phyloP scores from a whole-genome alignment of 768 basidiomycete genomes.

The Termitomyces bulborhizus region DNA sequence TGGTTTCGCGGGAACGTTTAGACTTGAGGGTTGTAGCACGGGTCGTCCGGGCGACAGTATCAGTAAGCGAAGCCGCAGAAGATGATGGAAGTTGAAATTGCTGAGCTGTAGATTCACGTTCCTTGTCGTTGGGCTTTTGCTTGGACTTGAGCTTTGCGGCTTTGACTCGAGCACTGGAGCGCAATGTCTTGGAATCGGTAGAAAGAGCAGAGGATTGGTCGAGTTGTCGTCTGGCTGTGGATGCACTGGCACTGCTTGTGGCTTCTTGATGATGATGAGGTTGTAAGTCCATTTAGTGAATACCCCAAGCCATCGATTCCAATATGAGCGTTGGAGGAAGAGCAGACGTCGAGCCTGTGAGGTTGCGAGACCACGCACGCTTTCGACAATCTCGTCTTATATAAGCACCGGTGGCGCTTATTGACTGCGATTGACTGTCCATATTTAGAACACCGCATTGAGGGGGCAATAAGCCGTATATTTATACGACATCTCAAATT shows the following conservation, averaged over 20 bases:
- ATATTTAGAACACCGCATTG: not conserved
- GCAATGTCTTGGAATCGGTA: constrained; percentile 51
- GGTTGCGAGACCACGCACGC: constrained; percentile 24
- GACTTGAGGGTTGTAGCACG: constrained; percentile 38
- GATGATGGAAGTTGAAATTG: constrained; percentile 22
- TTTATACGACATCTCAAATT: not conserved
- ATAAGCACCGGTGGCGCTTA: constrained; percentile 38
- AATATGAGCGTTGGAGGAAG: constrained; percentile 29
- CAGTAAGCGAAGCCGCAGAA: constrained; percentile 25
- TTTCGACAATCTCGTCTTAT: constrained; percentile 33
- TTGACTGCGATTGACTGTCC: constrained; percentile 3
- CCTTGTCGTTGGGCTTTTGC: constrained; percentile 51
- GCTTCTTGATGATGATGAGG: constrained; percentile 64
- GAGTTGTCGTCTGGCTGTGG: constrained; percentile 33
- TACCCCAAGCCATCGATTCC: constrained; percentile 82
- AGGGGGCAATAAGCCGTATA: not conserved
- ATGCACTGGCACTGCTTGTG: constrained; percentile 60
- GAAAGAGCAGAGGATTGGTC: constrained; percentile 32
- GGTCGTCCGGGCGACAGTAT: constrained; percentile 34
- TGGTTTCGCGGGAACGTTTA: constrained; percentile 50
- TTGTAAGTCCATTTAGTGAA: constrained; percentile 91
- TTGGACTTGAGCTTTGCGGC: constrained; percentile 69
- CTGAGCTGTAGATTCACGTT: constrained; percentile 37
- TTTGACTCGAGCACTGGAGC: constrained; percentile 73
- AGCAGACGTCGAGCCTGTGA: constrained; percentile 27